Base-by-base conservation (phyloP, 495 filamentous ascomycete species). In the Daldinia vernicosa region DNA sequence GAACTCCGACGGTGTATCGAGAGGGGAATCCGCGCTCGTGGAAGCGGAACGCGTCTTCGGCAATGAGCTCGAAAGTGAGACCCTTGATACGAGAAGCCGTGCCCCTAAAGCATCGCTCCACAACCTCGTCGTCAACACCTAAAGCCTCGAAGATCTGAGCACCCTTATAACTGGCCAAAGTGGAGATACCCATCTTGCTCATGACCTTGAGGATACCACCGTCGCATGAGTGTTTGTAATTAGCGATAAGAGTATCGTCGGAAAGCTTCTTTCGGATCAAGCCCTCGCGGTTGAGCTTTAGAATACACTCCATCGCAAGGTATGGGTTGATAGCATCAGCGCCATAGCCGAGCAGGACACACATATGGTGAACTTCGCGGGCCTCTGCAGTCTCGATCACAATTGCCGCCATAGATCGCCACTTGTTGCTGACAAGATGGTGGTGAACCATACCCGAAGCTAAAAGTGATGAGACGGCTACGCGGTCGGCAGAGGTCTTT, bases 101-200 rank as follows among this genome's bases (percentile, higher is more conserved):
- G 32, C 95, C 95, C 68, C 91, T 90, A 80, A 99, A 99, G 83
- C 95, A 98, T 60, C 93, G 90, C 78, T 99, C 95, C 57, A 99
- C 95, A 59, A 99, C 95, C 11, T 86, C 88, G 77, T 97, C 95
- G 75, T 98, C 95, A 32, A 99, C 90, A 80, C 95, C 95, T 50
- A 99, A 90, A n/a, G 96, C 95, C 78, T 99, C 95, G 70, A 98
- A 99, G 71, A 99, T 99, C 83, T 99, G 95, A 60, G 95, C 95
- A 78, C 95, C 95, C 84, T 99, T 99, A 86, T 99, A 99, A 73
- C 92, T 96, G 78, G 95, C 93, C 50, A 99, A 84, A 51, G 95
- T 99, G 11, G 95, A 99, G 74, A 99, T 99, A 82, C 95, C 95
- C 95, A 99, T 99, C 86, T 99, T 99, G 82, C 93, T 97, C 95